phyloP scores from a whole-genome alignment of 2,329 filamentous ascomycete genomes.

The Fusarium nelsonii region DNA sequence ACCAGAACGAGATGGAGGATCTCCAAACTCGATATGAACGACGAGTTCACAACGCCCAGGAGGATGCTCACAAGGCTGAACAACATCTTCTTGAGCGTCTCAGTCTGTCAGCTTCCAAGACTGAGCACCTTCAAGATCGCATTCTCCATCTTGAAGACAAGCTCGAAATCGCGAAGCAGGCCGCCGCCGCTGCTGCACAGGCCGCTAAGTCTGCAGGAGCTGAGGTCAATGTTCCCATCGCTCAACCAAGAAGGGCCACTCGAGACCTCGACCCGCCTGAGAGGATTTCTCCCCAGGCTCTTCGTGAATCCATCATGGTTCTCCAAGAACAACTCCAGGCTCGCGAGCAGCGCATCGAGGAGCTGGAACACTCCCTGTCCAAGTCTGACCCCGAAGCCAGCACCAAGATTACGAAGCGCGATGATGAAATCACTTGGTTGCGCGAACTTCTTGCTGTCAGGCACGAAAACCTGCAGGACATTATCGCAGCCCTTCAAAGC shows the following conservation, averaged over 20 bases:
- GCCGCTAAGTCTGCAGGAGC: conserved; percentile 73
- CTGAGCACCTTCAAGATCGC: conserved; percentile 87
- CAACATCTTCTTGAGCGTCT: conserved; percentile 84
- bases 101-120: conserved; percentile 84
- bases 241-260: conserved; percentile 40
- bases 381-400: conserved; percentile 81
- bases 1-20: conserved; percentile 79
- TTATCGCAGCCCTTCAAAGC: conserved; percentile 82
- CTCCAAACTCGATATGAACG: conserved; percentile 80
- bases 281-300: conserved; percentile 92
- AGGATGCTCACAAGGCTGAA: conserved; percentile 86
- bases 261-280: conserved; percentile 72
- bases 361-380: conserved; percentile 78
- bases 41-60: conserved; percentile 77
- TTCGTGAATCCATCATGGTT: conserved; percentile 95
- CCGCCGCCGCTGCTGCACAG: conserved; percentile 83
- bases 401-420: conserved; percentile 86
- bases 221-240: conserved; percentile 48
- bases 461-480: conserved; percentile 90
- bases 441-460: conserved; percentile 92
- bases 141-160: conserved; percentile 89
- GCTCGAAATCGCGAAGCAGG: conserved; percentile 88
- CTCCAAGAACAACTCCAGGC: conserved; percentile 97
- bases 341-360: conserved; percentile 89
- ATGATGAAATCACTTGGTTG: conserved; percentile 95